Conservation (phyloP, 371 early-diverging fungal species). For the Mortierella sp. region DNA sequence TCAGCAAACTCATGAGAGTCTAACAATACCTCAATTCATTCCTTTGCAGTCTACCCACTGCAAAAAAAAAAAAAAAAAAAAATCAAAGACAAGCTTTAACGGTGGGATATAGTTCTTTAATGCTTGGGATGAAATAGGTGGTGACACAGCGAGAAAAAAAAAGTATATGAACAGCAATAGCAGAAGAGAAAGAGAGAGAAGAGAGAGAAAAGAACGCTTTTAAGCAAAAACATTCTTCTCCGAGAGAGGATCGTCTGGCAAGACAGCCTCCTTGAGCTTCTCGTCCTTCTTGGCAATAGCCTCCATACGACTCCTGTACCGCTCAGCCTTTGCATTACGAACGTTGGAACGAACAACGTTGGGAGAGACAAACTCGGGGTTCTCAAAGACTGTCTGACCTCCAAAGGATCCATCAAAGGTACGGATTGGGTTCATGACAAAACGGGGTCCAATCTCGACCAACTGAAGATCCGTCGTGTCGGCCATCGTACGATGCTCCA, state of each 20-base stretch:
- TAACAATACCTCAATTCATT: constrained; percentile 27
- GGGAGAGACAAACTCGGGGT: constrained; percentile 88
- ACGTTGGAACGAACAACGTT: constrained; percentile 61
- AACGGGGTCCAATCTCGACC: constrained; percentile 98
- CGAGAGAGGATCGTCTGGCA: constrained; percentile 64
- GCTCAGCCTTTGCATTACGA: constrained; percentile 64
- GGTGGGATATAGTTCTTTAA: background rate
- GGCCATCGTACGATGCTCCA: constrained; percentile 54
- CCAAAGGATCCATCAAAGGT: constrained; percentile 96
- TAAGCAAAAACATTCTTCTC: constrained; percentile 67
- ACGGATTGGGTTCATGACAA: constrained; percentile 90
- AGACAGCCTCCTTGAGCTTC: constrained; percentile 60
- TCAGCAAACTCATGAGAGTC: constrained; percentile 64
- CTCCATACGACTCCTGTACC: constrained; percentile 63
- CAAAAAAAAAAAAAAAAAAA: background rate
- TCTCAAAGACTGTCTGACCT: constrained; percentile 92
- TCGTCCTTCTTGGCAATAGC: constrained; percentile 58
- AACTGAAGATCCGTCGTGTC: constrained; percentile 82
- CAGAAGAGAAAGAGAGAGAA: background rate
- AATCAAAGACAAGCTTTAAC: background rate
- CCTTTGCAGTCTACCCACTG: no score
- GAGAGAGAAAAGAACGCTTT: constrained; percentile 5
- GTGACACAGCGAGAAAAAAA: constrained; percentile 7
- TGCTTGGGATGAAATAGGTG: background rate
- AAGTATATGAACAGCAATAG: background rate